A percentile compares a stretch with the other conserved stretches of the same genome.
These are phyloP conservation scores for Teratosphaeria gauchensis DNA, from an alignment of 2,329 filamentous ascomycete genomes.

Conservation along the genomic window DNA sequence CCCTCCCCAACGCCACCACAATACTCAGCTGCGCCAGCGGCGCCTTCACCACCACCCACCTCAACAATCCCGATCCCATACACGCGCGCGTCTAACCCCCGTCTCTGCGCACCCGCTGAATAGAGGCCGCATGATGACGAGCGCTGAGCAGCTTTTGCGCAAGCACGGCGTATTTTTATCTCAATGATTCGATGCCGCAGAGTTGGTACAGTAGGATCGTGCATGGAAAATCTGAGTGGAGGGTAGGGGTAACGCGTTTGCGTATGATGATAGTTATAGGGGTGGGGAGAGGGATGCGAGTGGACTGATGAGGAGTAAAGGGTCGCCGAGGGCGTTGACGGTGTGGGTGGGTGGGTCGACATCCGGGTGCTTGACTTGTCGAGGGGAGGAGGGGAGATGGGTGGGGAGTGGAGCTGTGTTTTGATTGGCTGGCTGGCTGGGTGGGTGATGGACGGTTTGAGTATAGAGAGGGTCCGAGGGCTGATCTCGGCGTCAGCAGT, in stretches of 20 bases:
- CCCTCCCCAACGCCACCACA: conserved; percentile 49
- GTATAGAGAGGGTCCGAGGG: no score
- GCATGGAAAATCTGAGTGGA: conserved; percentile 49
- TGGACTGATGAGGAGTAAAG: neutral
- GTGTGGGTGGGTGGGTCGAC: conserved; percentile 2
- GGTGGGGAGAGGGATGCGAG: conserved; percentile 12
- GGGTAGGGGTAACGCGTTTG: conserved; percentile 51
- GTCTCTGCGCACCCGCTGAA: conserved; percentile 70
- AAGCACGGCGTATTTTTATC: conserved; percentile 37
- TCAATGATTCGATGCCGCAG: conserved; percentile 10
- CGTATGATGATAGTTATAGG: conserved; percentile 59
- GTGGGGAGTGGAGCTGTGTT: no score
- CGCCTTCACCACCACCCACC: conserved; percentile 43
- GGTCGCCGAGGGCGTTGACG: neutral
- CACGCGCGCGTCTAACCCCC: conserved; percentile 56
- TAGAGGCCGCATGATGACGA: conserved; percentile 54
- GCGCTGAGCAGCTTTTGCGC: conserved; percentile 37
- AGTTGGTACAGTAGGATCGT: conserved; percentile 52
- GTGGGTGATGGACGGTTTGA: no score
- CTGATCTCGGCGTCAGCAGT: no score
- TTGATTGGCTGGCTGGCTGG: no score
- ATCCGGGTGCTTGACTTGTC: neutral
- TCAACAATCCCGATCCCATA: conserved; percentile 29
- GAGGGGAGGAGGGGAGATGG: neutral
- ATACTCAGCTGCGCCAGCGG: conserved; percentile 60